phyloP scores from a whole-genome alignment of 257 asterid species.

The Lithospermum erythrorhizon region DNA sequence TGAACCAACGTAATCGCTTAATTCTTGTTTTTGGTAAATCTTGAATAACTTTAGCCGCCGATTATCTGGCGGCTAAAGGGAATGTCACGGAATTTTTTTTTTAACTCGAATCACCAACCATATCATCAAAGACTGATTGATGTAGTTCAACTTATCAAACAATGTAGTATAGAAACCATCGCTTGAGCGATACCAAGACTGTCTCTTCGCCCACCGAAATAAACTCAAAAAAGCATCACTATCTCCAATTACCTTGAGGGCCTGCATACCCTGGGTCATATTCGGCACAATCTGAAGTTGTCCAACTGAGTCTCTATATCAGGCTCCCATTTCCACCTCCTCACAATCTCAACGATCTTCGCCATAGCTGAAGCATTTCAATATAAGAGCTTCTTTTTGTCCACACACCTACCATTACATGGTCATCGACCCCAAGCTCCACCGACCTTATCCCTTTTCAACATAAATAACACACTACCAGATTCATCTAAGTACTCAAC shows the following conservation, averaged over 20 bases:
- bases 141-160: slow-evolving; percentile 67
- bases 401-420: too few relatives aligned
- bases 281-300: slow-evolving; percentile 63
- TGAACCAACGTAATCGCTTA: too few relatives aligned
- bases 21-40: too few relatives aligned
- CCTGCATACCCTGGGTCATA: too few relatives aligned
- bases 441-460: too few relatives aligned
- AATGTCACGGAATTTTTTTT: too few relatives aligned
- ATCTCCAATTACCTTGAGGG: slow-evolving; percentile 63
- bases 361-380: slow-evolving; percentile 69
- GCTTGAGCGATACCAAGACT: slow-evolving; percentile 55
- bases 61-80: too few relatives aligned
- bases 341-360: slow-evolving; percentile 83
- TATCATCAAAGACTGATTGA: slow-evolving; percentile 75
- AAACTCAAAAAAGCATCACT: slow-evolving; percentile 62
- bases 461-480: too few relatives aligned
- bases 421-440: too few relatives aligned
- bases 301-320: slow-evolving; percentile 80
- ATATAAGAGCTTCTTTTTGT: too few relatives aligned
- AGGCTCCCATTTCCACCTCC: slow-evolving; percentile 96
- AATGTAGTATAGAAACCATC: slow-evolving; percentile 58
- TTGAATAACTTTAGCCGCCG: too few relatives aligned
- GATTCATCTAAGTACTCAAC: too few relatives aligned
- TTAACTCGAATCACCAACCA: slow-evolving; percentile 56
- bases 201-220: slow-evolving; percentile 87